Conservation (phyloP, 2,329 filamentous ascomycete species). For the Fusarium devonianum region DNA sequence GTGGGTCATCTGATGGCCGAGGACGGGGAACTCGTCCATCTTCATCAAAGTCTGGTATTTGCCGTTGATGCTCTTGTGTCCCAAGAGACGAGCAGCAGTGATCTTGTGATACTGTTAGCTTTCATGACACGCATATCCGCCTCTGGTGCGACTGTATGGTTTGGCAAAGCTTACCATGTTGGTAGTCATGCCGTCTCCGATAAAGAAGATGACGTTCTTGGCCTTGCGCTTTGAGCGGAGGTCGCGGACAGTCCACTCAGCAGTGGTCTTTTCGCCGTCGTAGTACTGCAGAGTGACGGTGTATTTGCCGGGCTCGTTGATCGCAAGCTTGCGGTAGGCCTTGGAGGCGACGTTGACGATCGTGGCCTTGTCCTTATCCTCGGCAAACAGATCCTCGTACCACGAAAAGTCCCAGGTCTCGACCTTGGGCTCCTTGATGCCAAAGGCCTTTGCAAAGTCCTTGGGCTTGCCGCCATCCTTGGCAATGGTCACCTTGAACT, state of each 20-base stretch:
- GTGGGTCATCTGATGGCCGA: conserved; percentile 90
- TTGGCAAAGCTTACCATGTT: conserved; percentile 62
- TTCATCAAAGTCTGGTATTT: conserved; percentile 79
- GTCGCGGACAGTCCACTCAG: conserved; percentile 79
- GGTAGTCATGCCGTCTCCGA: conserved; percentile 77
- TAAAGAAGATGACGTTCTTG: conserved; percentile 87
- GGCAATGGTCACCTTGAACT: conserved; percentile 77
- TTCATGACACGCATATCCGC: neutral
- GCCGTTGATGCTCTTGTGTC: conserved; percentile 83
- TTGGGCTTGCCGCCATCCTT: conserved; percentile 65
- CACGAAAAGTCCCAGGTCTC: conserved; percentile 87
- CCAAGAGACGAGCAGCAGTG: conserved; percentile 80
- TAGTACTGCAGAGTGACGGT: conserved; percentile 80
- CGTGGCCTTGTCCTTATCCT: conserved; percentile 72
- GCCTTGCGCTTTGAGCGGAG: conserved; percentile 74
- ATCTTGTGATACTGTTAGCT: conserved; percentile 51
- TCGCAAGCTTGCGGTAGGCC: conserved; percentile 75
- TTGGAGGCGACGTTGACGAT: conserved; percentile 83
- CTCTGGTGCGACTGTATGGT: neutral
- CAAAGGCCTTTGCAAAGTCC: conserved; percentile 71
- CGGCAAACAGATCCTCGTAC: conserved; percentile 84
- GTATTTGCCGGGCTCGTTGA: conserved; percentile 83
- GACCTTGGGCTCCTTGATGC: conserved; percentile 71
- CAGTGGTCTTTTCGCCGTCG: conserved; percentile 72
- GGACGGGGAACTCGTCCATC: conserved; percentile 83